Percentiles rank a stretch among this genome's conserved stretches.
Conservation (phyloP, 1,284 basidiomycete genomes). For the Trametes sp. region DNA sequence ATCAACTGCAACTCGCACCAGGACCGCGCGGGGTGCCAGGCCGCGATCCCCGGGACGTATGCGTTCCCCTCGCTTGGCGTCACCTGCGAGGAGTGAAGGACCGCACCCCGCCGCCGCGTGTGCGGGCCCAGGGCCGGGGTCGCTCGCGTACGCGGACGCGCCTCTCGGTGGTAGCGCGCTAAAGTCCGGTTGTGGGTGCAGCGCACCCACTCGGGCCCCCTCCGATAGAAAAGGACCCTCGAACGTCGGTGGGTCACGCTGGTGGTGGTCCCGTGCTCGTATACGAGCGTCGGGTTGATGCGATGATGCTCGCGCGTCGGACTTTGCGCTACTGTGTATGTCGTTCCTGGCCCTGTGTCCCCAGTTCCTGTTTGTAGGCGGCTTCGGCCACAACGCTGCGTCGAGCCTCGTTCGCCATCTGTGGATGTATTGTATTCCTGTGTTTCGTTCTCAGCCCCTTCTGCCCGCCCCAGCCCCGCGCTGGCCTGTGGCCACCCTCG, state of each 20-base stretch:
- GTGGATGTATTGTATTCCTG: not conserved
- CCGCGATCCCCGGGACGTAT: conserved; percentile 55
- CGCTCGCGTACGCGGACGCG: conserved; percentile 21
- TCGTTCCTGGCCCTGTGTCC: conserved; percentile 5
- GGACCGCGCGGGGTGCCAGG: conserved; percentile 52
- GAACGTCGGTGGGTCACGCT: conserved; percentile 7
- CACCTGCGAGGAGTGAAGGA: conserved; percentile 38
- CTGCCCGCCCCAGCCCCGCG: not conserved
- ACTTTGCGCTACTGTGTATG: not conserved
- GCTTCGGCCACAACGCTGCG: conserved; percentile 14
- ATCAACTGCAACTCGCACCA: conserved; percentile 59
- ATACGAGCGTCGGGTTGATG: not conserved
- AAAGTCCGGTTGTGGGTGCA: conserved; percentile 28
- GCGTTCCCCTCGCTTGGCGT: conserved; percentile 48
- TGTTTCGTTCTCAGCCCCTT: not conserved
- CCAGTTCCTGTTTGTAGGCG: not conserved
- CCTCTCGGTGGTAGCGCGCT: conserved; percentile 26
- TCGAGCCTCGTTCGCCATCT: conserved; percentile 14
- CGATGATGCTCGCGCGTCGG: conserved; percentile 1
- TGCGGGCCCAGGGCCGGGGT: conserved; percentile 21
- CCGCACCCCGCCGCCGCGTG: conserved; percentile 17
- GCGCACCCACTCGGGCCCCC: not conserved
- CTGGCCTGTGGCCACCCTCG: too few species aligned
- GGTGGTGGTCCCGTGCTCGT: conserved; percentile 14
- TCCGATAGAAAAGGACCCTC: conserved; percentile 12